Conservation (phyloP, 805 yeast species). For the Teunomyces stri region DNA sequence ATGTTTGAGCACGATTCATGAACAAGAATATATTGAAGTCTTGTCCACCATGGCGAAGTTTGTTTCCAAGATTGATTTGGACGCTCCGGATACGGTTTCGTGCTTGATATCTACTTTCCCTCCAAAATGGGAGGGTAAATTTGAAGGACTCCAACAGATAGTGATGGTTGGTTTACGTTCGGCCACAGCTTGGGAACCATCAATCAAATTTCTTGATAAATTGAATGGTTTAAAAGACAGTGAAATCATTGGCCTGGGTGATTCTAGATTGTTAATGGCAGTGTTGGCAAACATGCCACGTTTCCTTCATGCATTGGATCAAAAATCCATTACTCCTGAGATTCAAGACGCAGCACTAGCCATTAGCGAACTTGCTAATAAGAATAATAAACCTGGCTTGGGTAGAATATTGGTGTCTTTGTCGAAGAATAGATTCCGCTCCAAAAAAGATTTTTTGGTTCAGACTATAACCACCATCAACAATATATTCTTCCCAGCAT, state of each 20-base stretch:
- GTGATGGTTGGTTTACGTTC: slow-evolving; percentile 84
- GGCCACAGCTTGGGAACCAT: slow-evolving; percentile 71
- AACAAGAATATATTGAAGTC: slow-evolving; percentile 88
- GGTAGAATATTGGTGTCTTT: slow-evolving; percentile 75
- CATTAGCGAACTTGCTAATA: slow-evolving; percentile 60
- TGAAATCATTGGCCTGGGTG: slow-evolving; percentile 72
- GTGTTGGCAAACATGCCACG: slow-evolving; percentile 80
- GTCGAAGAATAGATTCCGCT: slow-evolving; percentile 75
- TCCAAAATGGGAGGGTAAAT: slow-evolving; percentile 91
- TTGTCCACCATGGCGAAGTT: slow-evolving; percentile 79
- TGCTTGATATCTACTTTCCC: slow-evolving; percentile 87
- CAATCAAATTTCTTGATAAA: slow-evolving; percentile 70
- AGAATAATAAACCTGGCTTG: slow-evolving; percentile 53
- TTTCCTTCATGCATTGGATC: slow-evolving; percentile 75
- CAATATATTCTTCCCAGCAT: slow-evolving; percentile 66
- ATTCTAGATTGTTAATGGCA: slow-evolving; percentile 66
- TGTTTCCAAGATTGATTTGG: slow-evolving; percentile 81
- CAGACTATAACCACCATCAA: slow-evolving; percentile 76
- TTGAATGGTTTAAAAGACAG: slow-evolving; percentile 66
- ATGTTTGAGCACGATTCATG: slow-evolving; percentile 83
- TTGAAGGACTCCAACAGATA: slow-evolving; percentile 80
- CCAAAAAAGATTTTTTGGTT: slow-evolving; percentile 83
- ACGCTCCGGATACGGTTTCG: slow-evolving; percentile 79
- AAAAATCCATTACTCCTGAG: slow-evolving; percentile 46
- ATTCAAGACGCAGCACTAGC: slow-evolving; percentile 39